A percentile compares a stretch with the other conserved stretches of the same genome.
Evolutionary conservation across 805 yeast genomes (phyloP).

Genomic region (Yarrowia porcina): DNA sequence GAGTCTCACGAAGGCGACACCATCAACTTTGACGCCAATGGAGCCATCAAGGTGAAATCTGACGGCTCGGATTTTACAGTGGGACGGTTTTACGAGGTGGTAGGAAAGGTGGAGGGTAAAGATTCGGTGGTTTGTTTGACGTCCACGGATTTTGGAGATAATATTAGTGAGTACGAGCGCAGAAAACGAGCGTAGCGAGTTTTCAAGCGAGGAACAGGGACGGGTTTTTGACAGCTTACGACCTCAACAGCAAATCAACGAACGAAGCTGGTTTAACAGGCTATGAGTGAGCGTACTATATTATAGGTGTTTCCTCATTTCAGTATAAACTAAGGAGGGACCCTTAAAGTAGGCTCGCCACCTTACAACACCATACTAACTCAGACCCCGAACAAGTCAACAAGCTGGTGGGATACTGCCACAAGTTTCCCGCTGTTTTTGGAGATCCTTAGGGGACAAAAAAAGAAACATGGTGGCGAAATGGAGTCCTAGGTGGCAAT

Average conservation of each 20-base stretch:
- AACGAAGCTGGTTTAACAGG: too few species aligned
- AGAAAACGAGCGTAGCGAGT: too few species aligned
- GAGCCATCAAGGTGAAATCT: constrained; percentile 36
- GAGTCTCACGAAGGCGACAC: constrained; percentile 33
- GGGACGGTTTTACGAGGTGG: constrained; percentile 39
- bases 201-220: too few species aligned
- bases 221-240: too few species aligned
- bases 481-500: too few species aligned
- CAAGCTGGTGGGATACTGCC: constrained; percentile 7
- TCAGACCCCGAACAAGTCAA: background rate
- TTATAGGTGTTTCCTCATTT: too few species aligned
- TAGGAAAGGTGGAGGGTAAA: constrained; percentile 39
- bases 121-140: constrained; percentile 32
- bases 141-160: constrained; percentile 32
- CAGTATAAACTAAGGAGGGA: too few species aligned
- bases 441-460: constrained; percentile 8
- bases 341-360: too few species aligned
- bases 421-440: constrained; percentile 2
- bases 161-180: constrained; percentile 29
- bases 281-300: too few species aligned
- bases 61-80: constrained; percentile 29
- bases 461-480: too few species aligned
- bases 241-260: too few species aligned
- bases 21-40: constrained; percentile 36
- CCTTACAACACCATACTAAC: too few species aligned